These are phyloP conservation scores for Akanthomyces lecanii DNA, from an alignment of 2,329 filamentous ascomycete species.

Conservation along the genomic window DNA sequence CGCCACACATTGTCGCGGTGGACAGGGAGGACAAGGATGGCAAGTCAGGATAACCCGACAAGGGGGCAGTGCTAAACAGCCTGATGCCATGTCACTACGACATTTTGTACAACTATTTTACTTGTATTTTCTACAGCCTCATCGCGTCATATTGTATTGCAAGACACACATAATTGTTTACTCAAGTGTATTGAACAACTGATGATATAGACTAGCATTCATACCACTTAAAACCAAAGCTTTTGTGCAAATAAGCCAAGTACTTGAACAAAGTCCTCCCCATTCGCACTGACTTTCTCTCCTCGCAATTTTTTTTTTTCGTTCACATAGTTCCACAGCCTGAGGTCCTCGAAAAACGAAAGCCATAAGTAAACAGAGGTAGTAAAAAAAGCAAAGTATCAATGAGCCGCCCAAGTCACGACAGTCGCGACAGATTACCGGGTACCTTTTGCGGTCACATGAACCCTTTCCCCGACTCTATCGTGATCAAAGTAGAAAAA, in stretches of 20 bases:
- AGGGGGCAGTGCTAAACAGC: not conserved
- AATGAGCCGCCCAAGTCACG: constrained; percentile 13
- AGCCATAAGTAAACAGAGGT: constrained; percentile 10
- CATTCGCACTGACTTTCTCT: not conserved
- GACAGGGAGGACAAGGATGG: constrained; percentile 35
- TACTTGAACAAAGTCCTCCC: constrained; percentile 3
- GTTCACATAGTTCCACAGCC: not conserved
- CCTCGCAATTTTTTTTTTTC: constrained; percentile 8
- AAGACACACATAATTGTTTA: not conserved
- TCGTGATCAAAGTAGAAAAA: constrained; percentile 21
- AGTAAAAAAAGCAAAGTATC: constrained; percentile 14
- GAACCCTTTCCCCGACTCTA: constrained; percentile 22
- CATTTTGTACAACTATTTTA: not conserved
- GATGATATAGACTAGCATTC: constrained; percentile 12
- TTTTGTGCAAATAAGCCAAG: constrained; percentile 17
- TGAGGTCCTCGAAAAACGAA: not conserved
- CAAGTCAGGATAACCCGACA: not conserved
- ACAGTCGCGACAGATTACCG: constrained; percentile 13
- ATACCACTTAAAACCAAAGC: constrained; percentile 12
- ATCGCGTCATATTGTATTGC: not conserved
- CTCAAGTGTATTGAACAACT: constrained; percentile 5
- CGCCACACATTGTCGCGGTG: constrained; percentile 60
- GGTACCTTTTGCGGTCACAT: constrained; percentile 15
- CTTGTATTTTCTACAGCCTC: not conserved
- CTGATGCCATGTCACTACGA: not conserved